Base-by-base conservation (phyloP, 495 filamentous ascomycete genomes). In the Trichoderma parareesei region DNA sequence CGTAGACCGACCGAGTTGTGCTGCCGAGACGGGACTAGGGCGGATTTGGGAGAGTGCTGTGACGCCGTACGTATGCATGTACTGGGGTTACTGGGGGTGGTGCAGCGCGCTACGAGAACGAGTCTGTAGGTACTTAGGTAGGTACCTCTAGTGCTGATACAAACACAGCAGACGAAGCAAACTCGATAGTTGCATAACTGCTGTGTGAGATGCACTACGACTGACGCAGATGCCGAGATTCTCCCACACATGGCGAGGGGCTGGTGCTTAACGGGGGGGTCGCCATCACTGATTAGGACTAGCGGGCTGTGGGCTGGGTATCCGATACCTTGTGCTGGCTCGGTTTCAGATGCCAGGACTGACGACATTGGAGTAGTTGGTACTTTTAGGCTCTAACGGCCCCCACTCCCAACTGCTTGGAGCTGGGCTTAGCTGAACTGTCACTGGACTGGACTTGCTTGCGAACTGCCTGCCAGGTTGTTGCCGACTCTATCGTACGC, bases 371-470 rank as follows among this genome's bases (percentile, higher is more conserved):
- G 18, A 3, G n/a, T 18, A 27, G n/a, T 49, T 2, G 18, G n/a
- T 49, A 49, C 46, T 1, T 27, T 41, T 7, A 11, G 6, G 40
- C 40, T 41, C 67, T 67, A 53, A 55, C 49, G 55, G 38, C 60
- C 63, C 61, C 55, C 53, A 38, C 43, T 57, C 61, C 61, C 41
- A 38, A 66, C 64, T 67, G 63, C 38, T 27, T 64, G 44, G 53
- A 65, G 55, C 63, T 66, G 18, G 40, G 40, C 40, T 43, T 42
- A 64, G 38, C 57, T 64, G 66, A 63, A 60, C 65, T 35, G 70
- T 70, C 69, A 57, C 53, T 57, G 53, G 53, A 55, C 20, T 18
- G 14, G n/a, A 57, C 53, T 16, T 35, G 53, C 53, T 49, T 18
- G 46, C 46, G 46, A 49, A 57, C 53, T 57, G 53, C 53, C 37